A percentile compares a stretch with the other conserved stretches of the same genome.
Evolutionary conservation across 169 alveolate genomes (phyloP).

Genomic region (Babesia bovis): DNA sequence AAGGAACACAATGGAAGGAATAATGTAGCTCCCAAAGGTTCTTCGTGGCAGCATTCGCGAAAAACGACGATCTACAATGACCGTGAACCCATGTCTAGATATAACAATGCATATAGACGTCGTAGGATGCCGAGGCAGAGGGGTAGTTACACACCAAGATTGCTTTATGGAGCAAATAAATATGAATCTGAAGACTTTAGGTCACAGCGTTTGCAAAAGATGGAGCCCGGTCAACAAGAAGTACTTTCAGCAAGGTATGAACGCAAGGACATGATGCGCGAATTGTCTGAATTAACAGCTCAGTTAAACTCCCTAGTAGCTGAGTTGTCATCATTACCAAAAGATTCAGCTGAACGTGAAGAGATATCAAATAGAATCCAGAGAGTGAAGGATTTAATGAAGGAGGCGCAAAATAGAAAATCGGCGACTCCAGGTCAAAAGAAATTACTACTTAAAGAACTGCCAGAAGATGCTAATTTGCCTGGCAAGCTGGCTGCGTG

Average conservation of each 20-base stretch:
- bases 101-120: no score
- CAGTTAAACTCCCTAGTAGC: slow-evolving; percentile 36
- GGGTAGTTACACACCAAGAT: no score
- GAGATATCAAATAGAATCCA: slow-evolving; percentile 21
- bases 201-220: slow-evolving; percentile 32
- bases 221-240: slow-evolving; percentile 6
- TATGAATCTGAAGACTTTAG: slow-evolving; percentile 62
- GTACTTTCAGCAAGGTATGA: background rate
- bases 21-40: no score
- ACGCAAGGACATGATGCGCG: background rate
- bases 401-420: background rate
- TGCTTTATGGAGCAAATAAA: slow-evolving; percentile 6
- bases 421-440: slow-evolving; percentile 31
- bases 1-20: no score
- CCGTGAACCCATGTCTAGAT: no score
- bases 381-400: slow-evolving; percentile 37
- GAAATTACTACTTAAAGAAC: slow-evolving; percentile 20
- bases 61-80: no score
- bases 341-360: slow-evolving; percentile 52
- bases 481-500: slow-evolving; percentile 63
- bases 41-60: no score
- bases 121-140: no score
- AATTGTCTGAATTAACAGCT: slow-evolving; percentile 23
- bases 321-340: slow-evolving; percentile 28
- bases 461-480: slow-evolving; percentile 60